These are phyloP conservation scores for Xerocomellus amylosporus DNA, from an alignment of 768 basidiomycete species.

Conservation along the genomic window DNA sequence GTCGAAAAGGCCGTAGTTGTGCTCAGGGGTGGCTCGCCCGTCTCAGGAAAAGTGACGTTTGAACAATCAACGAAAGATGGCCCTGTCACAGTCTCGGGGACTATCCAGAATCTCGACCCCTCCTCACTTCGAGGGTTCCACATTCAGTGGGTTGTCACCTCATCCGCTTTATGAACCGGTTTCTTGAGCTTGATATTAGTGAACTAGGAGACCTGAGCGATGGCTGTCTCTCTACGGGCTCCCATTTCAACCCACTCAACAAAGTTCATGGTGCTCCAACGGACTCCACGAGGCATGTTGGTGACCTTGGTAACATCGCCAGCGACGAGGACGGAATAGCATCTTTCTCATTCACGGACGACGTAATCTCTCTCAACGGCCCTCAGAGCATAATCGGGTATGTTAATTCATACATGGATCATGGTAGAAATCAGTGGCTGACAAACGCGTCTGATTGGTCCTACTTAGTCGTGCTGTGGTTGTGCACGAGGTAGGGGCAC, in stretches of 20 bases:
- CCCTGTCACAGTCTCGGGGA: constrained; percentile 61
- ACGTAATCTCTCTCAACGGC: constrained; percentile 63
- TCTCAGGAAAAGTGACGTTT: constrained; percentile 66
- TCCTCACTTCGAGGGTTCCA: constrained; percentile 70
- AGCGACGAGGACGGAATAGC: constrained; percentile 58
- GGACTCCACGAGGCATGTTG: constrained; percentile 60
- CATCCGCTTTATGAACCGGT: constrained; percentile 20
- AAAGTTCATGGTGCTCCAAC: constrained; percentile 64
- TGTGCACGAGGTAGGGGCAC: constrained; percentile 56
- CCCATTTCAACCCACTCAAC: constrained; percentile 74
- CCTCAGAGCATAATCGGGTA: constrained; percentile 68
- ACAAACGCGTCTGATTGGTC: constrained; percentile 5
- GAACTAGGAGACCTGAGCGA: constrained; percentile 57
- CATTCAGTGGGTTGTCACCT: constrained; percentile 57
- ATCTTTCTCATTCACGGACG: constrained; percentile 56
- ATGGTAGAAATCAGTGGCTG: background rate
- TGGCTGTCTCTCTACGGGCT: constrained; percentile 67
- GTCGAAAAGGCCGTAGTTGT: constrained; percentile 52
- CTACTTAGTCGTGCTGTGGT: constrained; percentile 61
- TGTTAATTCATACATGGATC: constrained; percentile 13
- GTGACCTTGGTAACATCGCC: constrained; percentile 73
- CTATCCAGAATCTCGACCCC: constrained; percentile 57
- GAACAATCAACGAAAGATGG: constrained; percentile 48
- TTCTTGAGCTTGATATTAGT: constrained; percentile 2
- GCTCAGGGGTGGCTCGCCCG: constrained; percentile 57